Conservation (phyloP, 345 rosid species). For the Syzygium aqueum region DNA sequence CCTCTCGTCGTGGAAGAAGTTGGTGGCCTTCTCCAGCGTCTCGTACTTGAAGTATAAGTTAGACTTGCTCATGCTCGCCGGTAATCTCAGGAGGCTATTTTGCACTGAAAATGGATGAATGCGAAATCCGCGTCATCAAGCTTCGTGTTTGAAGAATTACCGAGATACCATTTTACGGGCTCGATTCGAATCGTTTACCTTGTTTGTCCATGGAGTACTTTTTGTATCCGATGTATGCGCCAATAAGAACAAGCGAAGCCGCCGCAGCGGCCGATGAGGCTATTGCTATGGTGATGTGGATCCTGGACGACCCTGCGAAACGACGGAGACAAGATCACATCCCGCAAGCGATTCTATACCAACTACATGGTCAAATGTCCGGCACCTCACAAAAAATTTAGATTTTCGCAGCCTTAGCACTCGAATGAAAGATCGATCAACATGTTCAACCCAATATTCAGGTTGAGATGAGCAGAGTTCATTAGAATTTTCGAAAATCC, state of each 20-base stretch:
- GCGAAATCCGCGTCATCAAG: neutral
- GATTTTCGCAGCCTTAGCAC: neutral
- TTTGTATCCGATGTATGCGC: neutral
- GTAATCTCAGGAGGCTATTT: neutral
- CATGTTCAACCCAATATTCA: neutral
- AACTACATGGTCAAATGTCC: neutral
- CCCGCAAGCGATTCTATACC: neutral
- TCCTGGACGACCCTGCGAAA: neutral
- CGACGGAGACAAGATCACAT: neutral
- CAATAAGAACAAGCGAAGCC: neutral
- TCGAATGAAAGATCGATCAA: too few relatives aligned
- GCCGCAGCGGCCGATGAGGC: neutral
- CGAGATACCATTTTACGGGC: neutral
- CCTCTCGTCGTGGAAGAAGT: slow-evolving; percentile 40
- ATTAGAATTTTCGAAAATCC: neutral
- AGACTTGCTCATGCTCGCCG: slow-evolving; percentile 1
- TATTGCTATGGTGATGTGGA: neutral
- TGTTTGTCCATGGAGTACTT: neutral
- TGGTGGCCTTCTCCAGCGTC: slow-evolving; percentile 60
- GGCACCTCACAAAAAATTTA: neutral
- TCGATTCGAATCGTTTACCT: neutral
- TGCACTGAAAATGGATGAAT: neutral
- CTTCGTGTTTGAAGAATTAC: neutral
- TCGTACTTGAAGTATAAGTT: slow-evolving; percentile 47
- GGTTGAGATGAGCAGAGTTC: neutral